Percentiles rank a stretch among this genome's conserved stretches.
These are phyloP conservation scores for Globisporangium paroecandrum DNA, from an alignment of 352 stramenopile species.

Conservation along the genomic window DNA sequence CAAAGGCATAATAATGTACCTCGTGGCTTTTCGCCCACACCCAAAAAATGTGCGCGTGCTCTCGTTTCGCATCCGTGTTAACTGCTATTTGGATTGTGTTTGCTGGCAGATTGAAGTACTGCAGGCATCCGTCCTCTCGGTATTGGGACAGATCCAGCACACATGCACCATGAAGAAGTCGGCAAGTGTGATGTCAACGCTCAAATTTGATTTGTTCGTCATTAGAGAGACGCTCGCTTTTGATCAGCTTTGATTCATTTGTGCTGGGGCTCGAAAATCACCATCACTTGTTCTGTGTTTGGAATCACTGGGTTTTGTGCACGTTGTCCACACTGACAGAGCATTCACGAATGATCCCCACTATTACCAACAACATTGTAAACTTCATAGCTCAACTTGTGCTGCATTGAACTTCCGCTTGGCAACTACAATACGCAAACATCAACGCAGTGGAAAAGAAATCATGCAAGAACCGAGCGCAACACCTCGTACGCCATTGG, in stretches of 20 bases:
- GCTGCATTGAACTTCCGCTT: neutral
- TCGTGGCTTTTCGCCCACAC: neutral
- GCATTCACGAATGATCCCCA: neutral
- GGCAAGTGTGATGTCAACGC: no score
- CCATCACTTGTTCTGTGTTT: no score
- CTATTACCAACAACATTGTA: neutral
- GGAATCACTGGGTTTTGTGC: no score
- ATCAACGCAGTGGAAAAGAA: neutral
- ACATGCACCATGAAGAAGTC: neutral
- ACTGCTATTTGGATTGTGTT: neutral
- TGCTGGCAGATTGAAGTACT: neutral
- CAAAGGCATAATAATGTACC: conserved; percentile 1
- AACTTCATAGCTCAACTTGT: neutral
- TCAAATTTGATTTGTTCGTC: no score
- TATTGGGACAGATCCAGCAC: neutral
- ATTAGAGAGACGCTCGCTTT: no score
- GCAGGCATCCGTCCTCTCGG: neutral
- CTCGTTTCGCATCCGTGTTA: neutral
- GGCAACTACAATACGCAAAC: neutral
- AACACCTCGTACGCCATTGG: neutral
- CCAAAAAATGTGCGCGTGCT: neutral
- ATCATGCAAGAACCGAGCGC: neutral
- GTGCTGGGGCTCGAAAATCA: no score
- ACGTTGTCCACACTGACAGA: no score
- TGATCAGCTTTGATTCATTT: no score